These are phyloP conservation scores for Xerocomus potaroensis DNA, from an alignment of 768 basidiomycete genomes.

Conservation along the genomic window DNA sequence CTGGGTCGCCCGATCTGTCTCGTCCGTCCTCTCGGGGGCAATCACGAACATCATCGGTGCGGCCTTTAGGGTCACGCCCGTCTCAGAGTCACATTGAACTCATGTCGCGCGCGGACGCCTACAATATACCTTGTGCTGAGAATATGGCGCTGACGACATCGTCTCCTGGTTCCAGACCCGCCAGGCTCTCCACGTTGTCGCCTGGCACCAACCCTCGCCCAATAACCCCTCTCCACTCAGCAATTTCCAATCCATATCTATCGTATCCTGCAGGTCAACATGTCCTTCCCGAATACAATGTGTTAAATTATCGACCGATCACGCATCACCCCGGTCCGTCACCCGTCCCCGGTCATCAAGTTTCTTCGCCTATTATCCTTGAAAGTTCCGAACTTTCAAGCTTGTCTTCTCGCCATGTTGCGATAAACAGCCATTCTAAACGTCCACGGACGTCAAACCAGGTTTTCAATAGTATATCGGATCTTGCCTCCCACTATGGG, in stretches of 20 bases:
- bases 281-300: slow-evolving; percentile 35
- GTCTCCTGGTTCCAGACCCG: slow-evolving; percentile 47
- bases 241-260: slow-evolving; percentile 48
- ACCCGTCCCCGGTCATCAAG: slow-evolving; percentile 38
- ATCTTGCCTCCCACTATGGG: slow-evolving; percentile 75
- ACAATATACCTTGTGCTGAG: slow-evolving; percentile 27
- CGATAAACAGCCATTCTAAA: slow-evolving; percentile 47
- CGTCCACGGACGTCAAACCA: slow-evolving; percentile 67
- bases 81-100: slow-evolving; percentile 22
- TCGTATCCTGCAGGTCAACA: slow-evolving; percentile 37
- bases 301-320: slow-evolving; percentile 48
- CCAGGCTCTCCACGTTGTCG: slow-evolving; percentile 52
- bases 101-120: slow-evolving; percentile 19
- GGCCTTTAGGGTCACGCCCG: slow-evolving; percentile 14
- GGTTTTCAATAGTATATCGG: slow-evolving; percentile 62
- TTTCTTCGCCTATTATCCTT: slow-evolving; percentile 35
- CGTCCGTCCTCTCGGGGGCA: slow-evolving; percentile 27
- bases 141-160: slow-evolving; percentile 42
- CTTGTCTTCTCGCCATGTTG: slow-evolving; percentile 48
- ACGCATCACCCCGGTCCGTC: slow-evolving; percentile 35
- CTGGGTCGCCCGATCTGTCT: slow-evolving; percentile 32
- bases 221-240: slow-evolving; percentile 28
- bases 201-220: slow-evolving; percentile 29
- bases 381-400: slow-evolving; percentile 57
- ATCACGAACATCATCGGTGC: slow-evolving; percentile 31